Percentiles rank a stretch among this genome's conserved stretches.
phyloP scores from a whole-genome alignment of 129 eudicot genomes.

The Flaveria sonorensis region DNA sequence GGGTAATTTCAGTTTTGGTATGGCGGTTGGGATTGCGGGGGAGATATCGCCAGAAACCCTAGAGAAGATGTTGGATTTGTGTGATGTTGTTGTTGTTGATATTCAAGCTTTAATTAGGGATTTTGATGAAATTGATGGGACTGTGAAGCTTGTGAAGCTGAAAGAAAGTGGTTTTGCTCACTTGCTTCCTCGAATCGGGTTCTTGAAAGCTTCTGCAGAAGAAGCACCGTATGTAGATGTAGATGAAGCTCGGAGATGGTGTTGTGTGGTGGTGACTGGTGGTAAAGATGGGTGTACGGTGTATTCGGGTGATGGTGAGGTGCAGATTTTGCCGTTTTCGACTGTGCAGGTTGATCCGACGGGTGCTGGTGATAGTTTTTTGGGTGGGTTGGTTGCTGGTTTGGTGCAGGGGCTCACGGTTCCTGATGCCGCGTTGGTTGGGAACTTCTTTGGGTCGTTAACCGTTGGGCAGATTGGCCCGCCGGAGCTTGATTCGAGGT shows the following conservation, averaged over 20 bases:
- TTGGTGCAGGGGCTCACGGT: constrained; percentile 64
- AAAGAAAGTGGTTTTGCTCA: constrained; percentile 57
- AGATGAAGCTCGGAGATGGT: constrained; percentile 56
- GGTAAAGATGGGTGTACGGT: constrained; percentile 85
- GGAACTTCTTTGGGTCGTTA: constrained; percentile 83
- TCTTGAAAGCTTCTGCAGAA: constrained; percentile 81
- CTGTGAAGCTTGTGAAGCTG: constrained; percentile 54
- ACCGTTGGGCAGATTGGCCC: constrained; percentile 80
- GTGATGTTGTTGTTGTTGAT: constrained; percentile 76
- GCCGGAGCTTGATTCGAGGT: constrained; percentile 60
- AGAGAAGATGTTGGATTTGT: constrained; percentile 61
- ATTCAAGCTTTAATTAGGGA: constrained; percentile 71
- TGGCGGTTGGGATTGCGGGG: constrained; percentile 90
- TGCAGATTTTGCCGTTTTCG: constrained; percentile 56
- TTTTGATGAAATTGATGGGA: constrained; percentile 72
- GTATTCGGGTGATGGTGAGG: constrained; percentile 64
- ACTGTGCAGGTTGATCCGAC: constrained; percentile 87
- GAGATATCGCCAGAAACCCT: constrained; percentile 76
- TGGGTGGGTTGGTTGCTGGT: constrained; percentile 87
- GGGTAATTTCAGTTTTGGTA: constrained; percentile 51
- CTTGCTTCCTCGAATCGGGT: constrained; percentile 58
- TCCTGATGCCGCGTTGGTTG: constrained; percentile 87
- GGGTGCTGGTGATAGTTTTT: constrained; percentile 94
- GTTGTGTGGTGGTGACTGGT: constrained; percentile 81
- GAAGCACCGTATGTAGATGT: constrained; percentile 72